phyloP scores from a whole-genome alignment of 495 filamentous ascomycete genomes.

The Xylaria acuta region DNA sequence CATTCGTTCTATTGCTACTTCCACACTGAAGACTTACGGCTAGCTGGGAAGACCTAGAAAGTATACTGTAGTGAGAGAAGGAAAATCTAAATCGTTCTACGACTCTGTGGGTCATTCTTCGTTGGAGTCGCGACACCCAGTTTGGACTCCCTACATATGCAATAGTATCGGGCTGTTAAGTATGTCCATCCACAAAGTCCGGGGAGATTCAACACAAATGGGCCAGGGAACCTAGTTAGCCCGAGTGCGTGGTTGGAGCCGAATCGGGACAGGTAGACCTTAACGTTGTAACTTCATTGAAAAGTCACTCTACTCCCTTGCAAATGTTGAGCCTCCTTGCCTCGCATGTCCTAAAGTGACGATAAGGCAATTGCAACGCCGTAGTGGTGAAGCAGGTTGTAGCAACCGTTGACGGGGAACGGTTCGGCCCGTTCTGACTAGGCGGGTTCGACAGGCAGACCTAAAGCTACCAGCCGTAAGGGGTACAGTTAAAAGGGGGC shows the following conservation, averaged over 20 bases:
- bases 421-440: conserved; percentile 1
- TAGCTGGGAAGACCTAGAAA: background rate
- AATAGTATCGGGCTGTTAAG: conserved; percentile 6
- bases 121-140: too few relatives aligned
- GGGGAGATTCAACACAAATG: background rate
- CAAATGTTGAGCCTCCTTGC: background rate
- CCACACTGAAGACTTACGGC: background rate
- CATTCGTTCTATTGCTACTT: background rate
- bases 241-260: background rate
- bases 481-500: background rate
- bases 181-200: background rate
- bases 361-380: background rate
- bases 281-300: background rate
- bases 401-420: background rate
- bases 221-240: background rate
- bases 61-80: background rate
- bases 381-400: background rate
- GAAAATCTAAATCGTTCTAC: background rate
- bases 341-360: background rate
- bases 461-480: background rate
- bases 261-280: background rate
- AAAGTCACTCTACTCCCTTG: conserved; percentile 10
- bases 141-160: background rate
- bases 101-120: background rate
- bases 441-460: background rate